phyloP scores from a whole-genome alignment of 1,139 yeast genomes.

The Casaregolazyma lundiana region DNA sequence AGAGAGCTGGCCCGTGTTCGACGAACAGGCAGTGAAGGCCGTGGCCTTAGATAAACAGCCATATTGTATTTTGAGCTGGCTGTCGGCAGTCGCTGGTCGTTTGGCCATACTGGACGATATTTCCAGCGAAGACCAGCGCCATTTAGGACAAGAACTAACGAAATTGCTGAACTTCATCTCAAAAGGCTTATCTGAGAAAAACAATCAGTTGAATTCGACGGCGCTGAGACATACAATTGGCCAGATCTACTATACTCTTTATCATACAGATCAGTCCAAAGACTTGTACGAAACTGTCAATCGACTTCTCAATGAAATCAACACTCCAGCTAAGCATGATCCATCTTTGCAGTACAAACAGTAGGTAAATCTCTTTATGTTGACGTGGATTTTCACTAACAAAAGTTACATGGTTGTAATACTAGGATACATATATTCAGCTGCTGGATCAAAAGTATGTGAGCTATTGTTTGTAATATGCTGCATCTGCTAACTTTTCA shows the following conservation, averaged over 20 bases:
- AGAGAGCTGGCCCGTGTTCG: background rate
- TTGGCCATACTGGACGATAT: constrained; percentile 14
- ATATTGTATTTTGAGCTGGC: constrained; percentile 22
- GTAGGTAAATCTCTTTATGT: constrained; percentile 18
- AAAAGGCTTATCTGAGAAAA: constrained; percentile 16
- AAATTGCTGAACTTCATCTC: constrained; percentile 20
- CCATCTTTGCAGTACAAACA: constrained; percentile 27
- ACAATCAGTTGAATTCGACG: constrained; percentile 21
- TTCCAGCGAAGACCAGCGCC: constrained; percentile 21
- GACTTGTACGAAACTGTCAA: constrained; percentile 32
- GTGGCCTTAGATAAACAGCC: constrained; percentile 24
- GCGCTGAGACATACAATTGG: constrained; percentile 24
- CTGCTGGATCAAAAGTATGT: constrained; percentile 27
- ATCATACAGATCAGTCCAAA: constrained; percentile 17
- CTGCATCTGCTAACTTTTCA: constrained; percentile 7
- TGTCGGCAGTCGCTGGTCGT: constrained; percentile 15
- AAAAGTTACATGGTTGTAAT: constrained; percentile 23
- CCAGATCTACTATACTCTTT: constrained; percentile 20
- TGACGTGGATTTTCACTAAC: constrained; percentile 1
- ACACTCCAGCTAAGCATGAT: constrained; percentile 28
- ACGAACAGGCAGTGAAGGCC: background rate
- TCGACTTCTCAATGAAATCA: constrained; percentile 24
- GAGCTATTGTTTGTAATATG: background rate
- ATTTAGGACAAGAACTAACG: constrained; percentile 21
- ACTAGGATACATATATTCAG: constrained; percentile 24